Conservation (phyloP, 2,329 filamentous ascomycete genomes). For the Diaporthe velutina region DNA sequence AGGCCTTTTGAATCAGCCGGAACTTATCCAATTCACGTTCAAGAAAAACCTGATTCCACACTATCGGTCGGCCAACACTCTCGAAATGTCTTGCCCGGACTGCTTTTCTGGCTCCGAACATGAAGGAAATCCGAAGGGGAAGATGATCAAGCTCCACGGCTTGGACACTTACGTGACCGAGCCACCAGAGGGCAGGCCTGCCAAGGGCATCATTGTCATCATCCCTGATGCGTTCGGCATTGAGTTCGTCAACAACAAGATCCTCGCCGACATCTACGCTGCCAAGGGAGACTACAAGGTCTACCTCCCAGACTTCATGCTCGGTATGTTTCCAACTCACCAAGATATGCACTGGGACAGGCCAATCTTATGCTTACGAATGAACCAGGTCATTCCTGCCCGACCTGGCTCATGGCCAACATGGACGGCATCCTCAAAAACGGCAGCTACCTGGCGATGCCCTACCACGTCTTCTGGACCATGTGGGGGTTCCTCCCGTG, state of each 20-base stretch:
- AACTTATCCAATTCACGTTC: too few species aligned
- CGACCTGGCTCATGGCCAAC: constrained; percentile 47
- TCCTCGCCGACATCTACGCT: constrained; percentile 68
- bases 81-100: constrained; percentile 52
- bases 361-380: neutral
- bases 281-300: constrained; percentile 62
- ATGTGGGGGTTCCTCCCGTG: constrained; percentile 49
- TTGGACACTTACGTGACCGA: constrained; percentile 62
- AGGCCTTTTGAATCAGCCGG: neutral
- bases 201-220: constrained; percentile 65
- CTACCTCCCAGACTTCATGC: constrained; percentile 70
- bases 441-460: constrained; percentile 46
- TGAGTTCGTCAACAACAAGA: constrained; percentile 64
- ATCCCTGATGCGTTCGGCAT: constrained; percentile 69
- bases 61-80: neutral
- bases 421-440: constrained; percentile 45
- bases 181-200: constrained; percentile 47
- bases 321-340: constrained; percentile 43
- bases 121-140: constrained; percentile 58
- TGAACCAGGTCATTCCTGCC: constrained; percentile 47
- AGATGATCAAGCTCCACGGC: constrained; percentile 60
- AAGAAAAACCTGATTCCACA: neutral
- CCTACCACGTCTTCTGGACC: constrained; percentile 46
- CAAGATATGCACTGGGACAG: neutral
- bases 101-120: constrained; percentile 64